Evolutionary conservation across 1,284 basidiomycete genomes (phyloP).

Genomic region (Anthracocystis panici-leucophaei): DNA sequence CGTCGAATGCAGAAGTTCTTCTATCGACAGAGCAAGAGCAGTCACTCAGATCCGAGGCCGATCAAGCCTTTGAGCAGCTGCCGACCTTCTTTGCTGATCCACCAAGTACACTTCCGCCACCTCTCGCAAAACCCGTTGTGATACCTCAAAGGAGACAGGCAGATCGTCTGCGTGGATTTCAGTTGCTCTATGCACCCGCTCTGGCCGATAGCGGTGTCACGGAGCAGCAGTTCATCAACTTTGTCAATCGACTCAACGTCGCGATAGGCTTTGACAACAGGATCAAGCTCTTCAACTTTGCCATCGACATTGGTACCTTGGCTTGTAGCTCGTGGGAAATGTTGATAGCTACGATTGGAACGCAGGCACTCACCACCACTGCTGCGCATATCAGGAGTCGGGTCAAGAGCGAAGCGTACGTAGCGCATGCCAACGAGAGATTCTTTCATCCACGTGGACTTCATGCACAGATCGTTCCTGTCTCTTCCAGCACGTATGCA

Average conservation of each 20-base stretch:
- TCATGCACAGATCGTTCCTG: conserved; percentile 22
- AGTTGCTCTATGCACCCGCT: conserved; percentile 25
- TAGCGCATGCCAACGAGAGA: conserved; percentile 18
- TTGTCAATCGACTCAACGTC: conserved; percentile 25
- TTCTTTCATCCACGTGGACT: conserved; percentile 24
- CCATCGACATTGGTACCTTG: conserved; percentile 23
- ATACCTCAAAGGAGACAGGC: conserved; percentile 28
- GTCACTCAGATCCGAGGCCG: conserved; percentile 1
- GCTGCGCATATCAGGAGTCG: conserved; percentile 20
- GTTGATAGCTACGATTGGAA: conserved; percentile 17
- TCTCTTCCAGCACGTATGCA: neutral
- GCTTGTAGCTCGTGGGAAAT: conserved; percentile 27
- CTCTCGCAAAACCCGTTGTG: conserved; percentile 19
- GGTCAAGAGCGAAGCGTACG: conserved; percentile 18
- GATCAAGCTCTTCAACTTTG: conserved; percentile 38
- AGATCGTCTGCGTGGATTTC: conserved; percentile 27
- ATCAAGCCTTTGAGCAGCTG: conserved; percentile 2
- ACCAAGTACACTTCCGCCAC: conserved; percentile 6
- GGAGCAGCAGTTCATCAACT: conserved; percentile 18
- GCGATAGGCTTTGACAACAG: conserved; percentile 31
- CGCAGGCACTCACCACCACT: conserved; percentile 22
- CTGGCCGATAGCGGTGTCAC: conserved; percentile 11
- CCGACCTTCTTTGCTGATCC: conserved; percentile 13
- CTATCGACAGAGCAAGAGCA: conserved; percentile 1
- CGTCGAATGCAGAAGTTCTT: neutral